phyloP scores from a whole-genome alignment of 345 rosid species.

The Turritis glabra region DNA sequence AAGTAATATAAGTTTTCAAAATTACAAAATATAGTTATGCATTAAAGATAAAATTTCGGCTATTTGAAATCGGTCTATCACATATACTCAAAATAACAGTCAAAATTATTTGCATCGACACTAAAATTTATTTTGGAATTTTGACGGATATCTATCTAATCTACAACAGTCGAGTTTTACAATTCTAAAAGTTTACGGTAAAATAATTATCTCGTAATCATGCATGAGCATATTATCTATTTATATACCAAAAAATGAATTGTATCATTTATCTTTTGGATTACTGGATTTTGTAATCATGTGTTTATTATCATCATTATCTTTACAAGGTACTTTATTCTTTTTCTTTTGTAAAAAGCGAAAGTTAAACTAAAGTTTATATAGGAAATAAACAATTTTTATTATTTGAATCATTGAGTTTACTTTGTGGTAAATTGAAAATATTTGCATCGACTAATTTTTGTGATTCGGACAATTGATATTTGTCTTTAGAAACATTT shows the following conservation, averaged over 20 bases:
- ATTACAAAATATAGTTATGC: too few relatives aligned
- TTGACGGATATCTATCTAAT: too few relatives aligned
- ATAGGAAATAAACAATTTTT: not conserved
- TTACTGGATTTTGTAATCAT: slow-evolving; percentile 25
- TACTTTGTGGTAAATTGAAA: not conserved
- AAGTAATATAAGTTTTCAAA: too few relatives aligned
- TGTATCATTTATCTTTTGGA: slow-evolving; percentile 5
- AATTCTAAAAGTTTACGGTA: too few relatives aligned
- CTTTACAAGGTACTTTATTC: slow-evolving; percentile 24
- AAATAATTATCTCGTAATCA: not conserved
- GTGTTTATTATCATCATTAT: slow-evolving; percentile 28
- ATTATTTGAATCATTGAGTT: not conserved
- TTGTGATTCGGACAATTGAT: not conserved
- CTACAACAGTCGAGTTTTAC: too few relatives aligned
- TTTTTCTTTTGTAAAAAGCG: slow-evolving; percentile 21
- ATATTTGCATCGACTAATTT: not conserved
- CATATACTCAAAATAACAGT: too few relatives aligned
- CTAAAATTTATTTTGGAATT: too few relatives aligned
- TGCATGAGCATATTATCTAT: not conserved
- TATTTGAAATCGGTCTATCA: too few relatives aligned
- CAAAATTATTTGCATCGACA: too few relatives aligned
- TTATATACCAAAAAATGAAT: not conserved
- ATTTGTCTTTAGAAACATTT: not conserved
- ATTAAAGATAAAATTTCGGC: too few relatives aligned
- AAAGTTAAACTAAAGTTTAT: slow-evolving; percentile 16